Evolutionary conservation across 148 eudicot genomes (phyloP), one percentile per base, ranked within the genome.

Genomic region (Heliamphora exappendiculata): DNA sequence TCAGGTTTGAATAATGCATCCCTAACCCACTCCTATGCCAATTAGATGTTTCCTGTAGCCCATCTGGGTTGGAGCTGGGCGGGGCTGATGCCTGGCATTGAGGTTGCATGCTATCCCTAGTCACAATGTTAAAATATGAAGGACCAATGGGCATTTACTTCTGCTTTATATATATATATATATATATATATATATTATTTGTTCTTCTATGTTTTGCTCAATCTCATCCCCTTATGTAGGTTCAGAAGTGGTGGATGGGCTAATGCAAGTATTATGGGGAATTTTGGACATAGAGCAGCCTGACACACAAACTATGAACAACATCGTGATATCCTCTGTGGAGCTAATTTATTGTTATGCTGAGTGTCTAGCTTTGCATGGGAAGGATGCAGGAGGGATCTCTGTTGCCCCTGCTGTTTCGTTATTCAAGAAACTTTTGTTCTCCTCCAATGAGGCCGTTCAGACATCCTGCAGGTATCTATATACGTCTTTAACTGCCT

Each of bases 231-330:
- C 55, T 62, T 65, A 41, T 85, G 81, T 82, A 96, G 99, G 98
- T 82, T 86, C 99, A 10, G 89, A 90, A 80, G 90, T 96, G 57
- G 89, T 96, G 67, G 98, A 93, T 77, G 95, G 98, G 72, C 97
- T 96, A 57, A 93, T 93, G 98, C 91, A 96, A 87, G 98, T 93
- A 44, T 81, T 96, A 55, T 93, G 99, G 98, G 98, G 99, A 81
- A 93, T 96, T 81, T 80, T 96, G 87, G 99, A 93, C 83, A 82
- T 93, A 53, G 98, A 96, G 87, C 98, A 91, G 79, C 98, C 93
- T 60, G 98, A 91, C 82, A 91, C 95, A n/a, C 99, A 90, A 80
- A 93, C 99, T 70, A 93, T 96, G 93, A 96, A 96, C 85, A 96
- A 86, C 75, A 89, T 96, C 57, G 98, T 96, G 28, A 75, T 96